Percentiles rank a stretch among this genome's conserved stretches.
These are phyloP conservation scores for Coemansia nantahalensis DNA, from an alignment of 192 early-diverging fungal species.

Conservation along the genomic window DNA sequence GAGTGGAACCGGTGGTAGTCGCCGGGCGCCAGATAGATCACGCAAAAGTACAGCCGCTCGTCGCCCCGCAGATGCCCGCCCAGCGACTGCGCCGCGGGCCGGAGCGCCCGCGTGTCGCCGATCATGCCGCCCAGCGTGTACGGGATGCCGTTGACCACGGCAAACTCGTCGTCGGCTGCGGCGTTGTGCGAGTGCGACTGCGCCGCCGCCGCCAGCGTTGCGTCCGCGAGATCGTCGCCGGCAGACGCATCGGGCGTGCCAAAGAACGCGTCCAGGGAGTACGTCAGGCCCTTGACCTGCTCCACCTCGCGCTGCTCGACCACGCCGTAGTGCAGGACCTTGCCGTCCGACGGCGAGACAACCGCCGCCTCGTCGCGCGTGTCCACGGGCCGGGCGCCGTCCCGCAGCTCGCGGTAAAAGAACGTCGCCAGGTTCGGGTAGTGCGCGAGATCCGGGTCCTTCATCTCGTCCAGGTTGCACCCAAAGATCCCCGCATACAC, in stretches of 20 bases:
- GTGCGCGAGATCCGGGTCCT: slow-evolving; percentile 67
- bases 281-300: slow-evolving; percentile 93
- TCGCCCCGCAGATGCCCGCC: slow-evolving; percentile 56
- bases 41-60: slow-evolving; percentile 82
- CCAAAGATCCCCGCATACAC: slow-evolving; percentile 83
- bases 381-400: slow-evolving; percentile 69
- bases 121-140: slow-evolving; percentile 79
- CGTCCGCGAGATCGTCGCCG: slow-evolving; percentile 33
- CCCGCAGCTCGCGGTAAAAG: slow-evolving; percentile 89
- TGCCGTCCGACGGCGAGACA: slow-evolving; percentile 87
- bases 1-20: slow-evolving; percentile 99
- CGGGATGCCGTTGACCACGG: slow-evolving; percentile 80
- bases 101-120: slow-evolving; percentile 50
- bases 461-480: slow-evolving; percentile 94
- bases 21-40: slow-evolving; percentile 96
- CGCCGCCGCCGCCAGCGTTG: slow-evolving; percentile 41
- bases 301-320: slow-evolving; percentile 78
- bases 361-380: slow-evolving; percentile 52
- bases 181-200: slow-evolving; percentile 58
- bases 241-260: slow-evolving; percentile 55
- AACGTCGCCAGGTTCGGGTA: slow-evolving; percentile 89
- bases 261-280: slow-evolving; percentile 84
- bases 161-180: slow-evolving; percentile 80
- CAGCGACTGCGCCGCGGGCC: slow-evolving; percentile 33
- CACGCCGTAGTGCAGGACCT: slow-evolving; percentile 84